Percentiles rank a stretch among this genome's conserved stretches.
Evolutionary conservation across 345 rosid species (phyloP).

Genomic region (Luvunga scandens): DNA sequence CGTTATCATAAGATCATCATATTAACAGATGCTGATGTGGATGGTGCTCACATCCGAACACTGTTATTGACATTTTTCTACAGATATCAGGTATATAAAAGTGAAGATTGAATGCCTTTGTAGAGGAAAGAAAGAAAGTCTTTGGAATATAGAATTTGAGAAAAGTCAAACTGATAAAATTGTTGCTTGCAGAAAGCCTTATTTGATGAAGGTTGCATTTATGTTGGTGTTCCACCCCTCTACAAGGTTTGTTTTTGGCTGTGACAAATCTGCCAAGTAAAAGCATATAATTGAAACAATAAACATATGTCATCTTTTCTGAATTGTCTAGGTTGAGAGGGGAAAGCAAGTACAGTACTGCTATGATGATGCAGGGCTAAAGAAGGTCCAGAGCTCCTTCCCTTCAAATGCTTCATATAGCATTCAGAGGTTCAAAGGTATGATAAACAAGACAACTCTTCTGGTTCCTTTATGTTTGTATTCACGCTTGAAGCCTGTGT

Average conservation of each 20-base stretch:
- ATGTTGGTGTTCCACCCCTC: constrained; percentile 98
- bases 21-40: constrained; percentile 99
- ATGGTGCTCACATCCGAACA: constrained; percentile 98
- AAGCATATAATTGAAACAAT: not conserved
- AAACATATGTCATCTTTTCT: constrained; percentile 9
- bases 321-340: constrained; percentile 73
- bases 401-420: constrained; percentile 84
- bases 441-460: constrained; percentile 2
- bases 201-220: constrained; percentile 89
- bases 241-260: constrained; percentile 58
- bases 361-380: constrained; percentile 74
- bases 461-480: not conserved
- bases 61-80: constrained; percentile 89
- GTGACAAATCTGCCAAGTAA: constrained; percentile 7
- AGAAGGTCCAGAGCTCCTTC: constrained; percentile 52
- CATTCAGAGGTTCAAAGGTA: constrained; percentile 98
- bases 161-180: constrained; percentile 17
- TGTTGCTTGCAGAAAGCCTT: constrained; percentile 65
- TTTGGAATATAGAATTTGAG: not conserved
- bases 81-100: constrained; percentile 82
- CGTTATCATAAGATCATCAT: constrained; percentile 96
- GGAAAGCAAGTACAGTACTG: constrained; percentile 81
- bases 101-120: not conserved
- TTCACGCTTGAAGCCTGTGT: not conserved
- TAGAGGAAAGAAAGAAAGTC: not conserved